Base-by-base conservation (phyloP, 2,329 filamentous ascomycete species). In the Apiospora saccharicola region DNA sequence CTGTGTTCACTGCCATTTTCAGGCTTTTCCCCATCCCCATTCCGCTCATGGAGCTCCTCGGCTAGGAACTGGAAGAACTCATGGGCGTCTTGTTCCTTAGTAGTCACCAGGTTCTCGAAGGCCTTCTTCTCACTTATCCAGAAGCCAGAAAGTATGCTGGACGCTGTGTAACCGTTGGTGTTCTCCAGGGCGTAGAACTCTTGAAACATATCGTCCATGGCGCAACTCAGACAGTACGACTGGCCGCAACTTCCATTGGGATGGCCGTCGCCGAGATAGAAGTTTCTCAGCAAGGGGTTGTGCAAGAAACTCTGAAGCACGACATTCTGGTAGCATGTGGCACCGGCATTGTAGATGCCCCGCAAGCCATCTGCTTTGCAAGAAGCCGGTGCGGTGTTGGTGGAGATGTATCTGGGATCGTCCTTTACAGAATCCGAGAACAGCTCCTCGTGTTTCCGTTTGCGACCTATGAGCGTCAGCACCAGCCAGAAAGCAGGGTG, bases 281-380 rank as follows among this genome's bases (percentile, higher is more conserved):
- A 98, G 77, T 96, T 95, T 73, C 94, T 91, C 43, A 99, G 89
- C 64, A 98, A 88, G 0, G 96, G 96, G 79, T 98, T 98, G 84
- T 98, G 96, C 71, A 98, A 89, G 77, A 99, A 91, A 72, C 93
- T 95, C 82, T 98, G 96, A 22, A 99, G 87, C 68, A 98, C 95
- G 43, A 98, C 96, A 77, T 96, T 97, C 88, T 98, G 96, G 83
- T 98, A 99, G 85, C 96, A 99, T 14, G 96, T 98, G 72, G 97
- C 95, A n/a, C 96, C 96, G 81, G 98, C 96, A 79, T 98, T 99
- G 83, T 97, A 98, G 73, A 99, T 92, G 44, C 96, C 96, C 47
- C 96, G 91, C 51, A 98, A 90, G 13, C 96, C 96, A 76, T 93
- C 95, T 24, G 94, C 95, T 72, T 94, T 91, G 80, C 96, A 98